phyloP scores from a whole-genome alignment of 257 asterid species.

The Cruciata laevipes region DNA sequence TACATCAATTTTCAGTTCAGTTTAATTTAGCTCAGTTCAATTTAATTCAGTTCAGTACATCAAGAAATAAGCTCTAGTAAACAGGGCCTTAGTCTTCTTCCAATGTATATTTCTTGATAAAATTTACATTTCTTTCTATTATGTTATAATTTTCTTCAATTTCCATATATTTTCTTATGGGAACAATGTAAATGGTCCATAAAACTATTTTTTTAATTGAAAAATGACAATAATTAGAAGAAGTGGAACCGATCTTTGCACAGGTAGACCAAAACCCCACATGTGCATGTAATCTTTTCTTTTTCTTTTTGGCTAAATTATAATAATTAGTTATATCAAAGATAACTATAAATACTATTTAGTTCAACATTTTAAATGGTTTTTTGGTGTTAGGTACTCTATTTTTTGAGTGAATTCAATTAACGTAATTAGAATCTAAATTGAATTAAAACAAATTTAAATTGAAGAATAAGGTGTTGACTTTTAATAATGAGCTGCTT shows the following conservation, averaged over 20 bases:
- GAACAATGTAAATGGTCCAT: not conserved
- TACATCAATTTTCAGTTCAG: too few species aligned
- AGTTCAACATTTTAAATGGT: too few species aligned
- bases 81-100: too few species aligned
- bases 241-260: not conserved
- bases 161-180: too few species aligned
- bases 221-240: not conserved
- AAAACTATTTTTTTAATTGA: not conserved
- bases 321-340: not conserved
- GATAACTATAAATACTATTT: too few species aligned
- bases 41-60: too few species aligned
- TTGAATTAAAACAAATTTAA: too few species aligned
- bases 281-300: constrained; percentile 4
- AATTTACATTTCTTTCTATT: too few species aligned
- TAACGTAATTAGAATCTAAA: not conserved
- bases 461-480: not conserved
- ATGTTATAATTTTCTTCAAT: too few species aligned
- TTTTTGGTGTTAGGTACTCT: not conserved
- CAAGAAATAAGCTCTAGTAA: too few species aligned
- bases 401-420: not conserved
- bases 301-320: not conserved
- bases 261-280: constrained; percentile 7
- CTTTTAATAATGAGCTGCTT: not conserved
- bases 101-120: too few species aligned
- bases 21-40: too few species aligned